Evolutionary conservation across 371 early-diverging fungal genomes (phyloP).

Genomic region (Actinomucor elegans): DNA sequence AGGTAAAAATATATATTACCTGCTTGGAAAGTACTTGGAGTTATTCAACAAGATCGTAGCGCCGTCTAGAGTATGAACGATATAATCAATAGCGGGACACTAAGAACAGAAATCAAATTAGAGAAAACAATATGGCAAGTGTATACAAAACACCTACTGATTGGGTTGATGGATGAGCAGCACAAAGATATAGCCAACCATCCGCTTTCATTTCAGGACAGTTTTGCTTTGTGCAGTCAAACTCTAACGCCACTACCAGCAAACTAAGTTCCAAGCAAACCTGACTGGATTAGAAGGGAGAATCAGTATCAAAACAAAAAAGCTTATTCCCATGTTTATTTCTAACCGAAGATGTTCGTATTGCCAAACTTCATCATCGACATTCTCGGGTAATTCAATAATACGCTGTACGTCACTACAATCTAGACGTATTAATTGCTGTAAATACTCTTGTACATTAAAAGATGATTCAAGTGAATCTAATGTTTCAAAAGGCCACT

Average conservation of each 20-base stretch:
- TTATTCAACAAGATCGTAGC: constrained; percentile 81
- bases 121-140: too few species aligned
- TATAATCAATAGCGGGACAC: constrained; percentile 93
- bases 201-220: constrained; percentile 95
- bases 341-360: constrained; percentile 85
- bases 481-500: constrained; percentile 55
- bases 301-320: too few species aligned
- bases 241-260: constrained; percentile 70
- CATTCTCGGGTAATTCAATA: constrained; percentile 65
- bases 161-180: constrained; percentile 83
- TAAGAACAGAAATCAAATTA: constrained; percentile 21
- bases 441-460: constrained; percentile 84
- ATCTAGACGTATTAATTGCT: constrained; percentile 69
- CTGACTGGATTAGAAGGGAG: constrained; percentile 52
- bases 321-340: too few species aligned
- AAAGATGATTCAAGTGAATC: constrained; percentile 75
- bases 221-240: constrained; percentile 75
- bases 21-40: constrained; percentile 75
- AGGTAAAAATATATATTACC: constrained; percentile 34
- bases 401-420: constrained; percentile 62
- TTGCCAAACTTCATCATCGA: constrained; percentile 80
- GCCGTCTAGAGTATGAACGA: constrained; percentile 90
- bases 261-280: constrained; percentile 80
- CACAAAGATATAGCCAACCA: constrained; percentile 92
- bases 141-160: constrained; percentile 50